phyloP scores from a whole-genome alignment of 345 rosid species.

The Populus deltoides region DNA sequence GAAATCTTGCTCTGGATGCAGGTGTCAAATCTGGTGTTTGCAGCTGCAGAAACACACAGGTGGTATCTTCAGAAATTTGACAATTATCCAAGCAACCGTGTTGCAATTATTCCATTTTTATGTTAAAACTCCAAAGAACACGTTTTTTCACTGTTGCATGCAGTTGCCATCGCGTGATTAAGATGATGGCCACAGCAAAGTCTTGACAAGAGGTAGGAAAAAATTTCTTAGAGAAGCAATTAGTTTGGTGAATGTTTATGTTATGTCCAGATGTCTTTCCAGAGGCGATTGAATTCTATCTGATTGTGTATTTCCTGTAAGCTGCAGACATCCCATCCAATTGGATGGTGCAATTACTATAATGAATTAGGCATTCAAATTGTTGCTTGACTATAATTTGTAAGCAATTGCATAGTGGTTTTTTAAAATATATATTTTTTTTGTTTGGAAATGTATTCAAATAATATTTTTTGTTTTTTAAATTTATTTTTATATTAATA shows the following conservation, averaged over 20 bases:
- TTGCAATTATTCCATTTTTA: slow-evolving; percentile 49
- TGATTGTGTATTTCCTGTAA: background rate
- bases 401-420: too few species aligned
- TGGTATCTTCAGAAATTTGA: slow-evolving; percentile 70
- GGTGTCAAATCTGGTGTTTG: slow-evolving; percentile 63
- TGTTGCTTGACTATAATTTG: background rate
- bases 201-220: background rate
- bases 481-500: too few species aligned
- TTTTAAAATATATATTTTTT: too few species aligned
- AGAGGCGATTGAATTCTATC: background rate
- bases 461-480: too few species aligned
- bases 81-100: slow-evolving; percentile 51
- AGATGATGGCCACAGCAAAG: background rate
- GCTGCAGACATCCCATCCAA: background rate
- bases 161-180: background rate
- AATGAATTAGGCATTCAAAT: background rate
- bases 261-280: background rate
- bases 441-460: too few species aligned
- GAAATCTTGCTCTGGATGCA: slow-evolving; percentile 22
- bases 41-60: slow-evolving; percentile 68
- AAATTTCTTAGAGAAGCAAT: background rate
- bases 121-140: slow-evolving; percentile 18
- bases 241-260: background rate
- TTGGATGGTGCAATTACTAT: background rate
- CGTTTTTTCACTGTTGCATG: background rate